These are phyloP conservation scores for Cymodocea nodosa DNA, from an alignment of 116 monocot genomes.

Conservation along the genomic window DNA sequence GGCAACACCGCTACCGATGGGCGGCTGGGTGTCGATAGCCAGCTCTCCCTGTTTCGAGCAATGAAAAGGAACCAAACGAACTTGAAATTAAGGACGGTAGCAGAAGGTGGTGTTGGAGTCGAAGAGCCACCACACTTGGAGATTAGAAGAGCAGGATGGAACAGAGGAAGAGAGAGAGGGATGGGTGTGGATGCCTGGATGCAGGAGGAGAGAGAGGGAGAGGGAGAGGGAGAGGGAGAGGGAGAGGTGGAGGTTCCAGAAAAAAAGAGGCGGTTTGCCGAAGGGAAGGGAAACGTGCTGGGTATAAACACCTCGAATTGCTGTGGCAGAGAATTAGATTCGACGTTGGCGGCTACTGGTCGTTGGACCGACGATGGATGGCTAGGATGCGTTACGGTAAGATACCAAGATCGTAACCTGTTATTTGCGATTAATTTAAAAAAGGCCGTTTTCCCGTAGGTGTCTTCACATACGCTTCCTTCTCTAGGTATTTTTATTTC, in stretches of 20 bases:
- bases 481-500: too few species aligned
- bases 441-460: too few species aligned
- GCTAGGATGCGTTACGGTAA: background rate
- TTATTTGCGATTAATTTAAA: too few species aligned
- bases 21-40: constrained; percentile 28
- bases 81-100: background rate
- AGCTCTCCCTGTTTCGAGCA: constrained; percentile 4
- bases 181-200: background rate
- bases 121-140: too few species aligned
- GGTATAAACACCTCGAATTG: constrained; percentile 3
- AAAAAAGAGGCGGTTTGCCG: constrained; percentile 7
- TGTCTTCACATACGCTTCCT: too few species aligned
- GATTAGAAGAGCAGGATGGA: too few species aligned
- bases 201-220: background rate
- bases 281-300: constrained; percentile 10
- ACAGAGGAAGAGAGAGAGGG: too few species aligned
- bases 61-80: background rate
- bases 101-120: background rate
- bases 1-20: constrained; percentile 14
- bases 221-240: constrained; percentile 5
- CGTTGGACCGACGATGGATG: constrained; percentile 4
- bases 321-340: background rate
- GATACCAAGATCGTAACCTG: background rate
- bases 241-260: constrained; percentile 5
- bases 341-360: background rate